Evolutionary conservation across 139 green algal genomes (phyloP), one percentile per base, ranked within the genome.

Genomic region (Coccomyxa sp.): DNA sequence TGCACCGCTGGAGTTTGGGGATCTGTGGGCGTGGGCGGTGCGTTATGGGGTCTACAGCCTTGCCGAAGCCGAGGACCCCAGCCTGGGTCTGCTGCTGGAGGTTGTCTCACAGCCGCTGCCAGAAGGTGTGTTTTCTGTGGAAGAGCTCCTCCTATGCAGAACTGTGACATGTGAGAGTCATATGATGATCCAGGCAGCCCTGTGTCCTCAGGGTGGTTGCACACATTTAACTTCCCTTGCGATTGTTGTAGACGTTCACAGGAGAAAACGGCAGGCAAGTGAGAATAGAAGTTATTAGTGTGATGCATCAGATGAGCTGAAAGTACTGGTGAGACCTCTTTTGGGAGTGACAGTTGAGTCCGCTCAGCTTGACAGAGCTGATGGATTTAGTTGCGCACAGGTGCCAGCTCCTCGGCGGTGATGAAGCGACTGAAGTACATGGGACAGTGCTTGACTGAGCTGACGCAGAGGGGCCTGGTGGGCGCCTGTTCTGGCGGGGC

Each of bases 1-100:
- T 0, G 85, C 84, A 0, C 92, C 87, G 0, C 83, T 96, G 77
- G 93, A 95, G 77, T 81, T 93, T 85, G 80, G 80, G 0, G 82
- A 86, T 27, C 66, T 79, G 15, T 96, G 92, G 92, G 79, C 84
- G 1, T 28, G 87, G 25, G 82, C 85, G 25, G 67, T 92, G 81
- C 85, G 90, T 76, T 92, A 88, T 82, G 82, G 66, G 30, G 77
- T 90, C 45, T 79, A 88, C 75, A 71, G 84, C 18, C 84, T 91
- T 67, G 58, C 80, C 27, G 9, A 77, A 0, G 59, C 27, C 30
- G 76, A 82, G 30, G 45, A 84, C 59, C 30, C 67, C 4, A 85
- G 81, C 51, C 81, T 91, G 59, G 38, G 66, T 30, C 67, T 60
- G 45, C 79, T 92, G 60, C 67, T 92, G 80, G 85, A 89, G 1